Evolutionary conservation across 1,139 yeast genomes (phyloP), one percentile per base, ranked within the genome.

Genomic region (Yarrowia galli): DNA sequence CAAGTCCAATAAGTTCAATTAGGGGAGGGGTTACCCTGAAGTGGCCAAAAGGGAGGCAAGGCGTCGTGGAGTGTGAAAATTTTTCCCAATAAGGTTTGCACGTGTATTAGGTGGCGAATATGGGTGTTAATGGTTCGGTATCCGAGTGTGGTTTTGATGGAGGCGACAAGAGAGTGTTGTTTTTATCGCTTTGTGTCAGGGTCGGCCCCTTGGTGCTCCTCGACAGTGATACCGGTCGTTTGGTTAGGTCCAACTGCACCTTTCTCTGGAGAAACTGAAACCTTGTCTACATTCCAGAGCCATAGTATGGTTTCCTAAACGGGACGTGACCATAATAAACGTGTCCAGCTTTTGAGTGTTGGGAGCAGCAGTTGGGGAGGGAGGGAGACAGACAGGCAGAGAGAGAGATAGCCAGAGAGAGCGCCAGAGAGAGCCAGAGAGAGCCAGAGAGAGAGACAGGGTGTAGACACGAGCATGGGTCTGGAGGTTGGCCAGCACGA

Each of bases 81-180:
- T 54, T 54, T 54, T 54, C 61, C 60, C 61, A 54, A 40, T 54
- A 40, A 54, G 61, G 61, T 54, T 54, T 23, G 46, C 61, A 54
- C 61, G 61, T 54, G 61, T 16, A 6, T 20, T 3, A 0, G 43
- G 46, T 38, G 46, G 61, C 46, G 35, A 36, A 53, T n/a, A 6
- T 9, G 46, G 16, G 16, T 9, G n/a, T n/a, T n/a, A n/a, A n/a
- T n/a, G n/a, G n/a, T n/a, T n/a, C n/a, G n/a, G n/a, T n/a, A n/a
- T n/a, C n/a, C n/a, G n/a, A n/a, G n/a, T n/a, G n/a, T n/a, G n/a
- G n/a, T n/a, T n/a, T n/a, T n/a, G n/a, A n/a, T n/a, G n/a, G n/a
- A n/a, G n/a, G n/a, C n/a, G n/a, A n/a, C n/a, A n/a, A n/a, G n/a
- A n/a, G n/a, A n/a, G n/a, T n/a, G n/a, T n/a, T n/a, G n/a, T n/a